These are phyloP conservation scores for Helotiales sp. DNA, from an alignment of 2,329 filamentous ascomycete species.

Conservation along the genomic window DNA sequence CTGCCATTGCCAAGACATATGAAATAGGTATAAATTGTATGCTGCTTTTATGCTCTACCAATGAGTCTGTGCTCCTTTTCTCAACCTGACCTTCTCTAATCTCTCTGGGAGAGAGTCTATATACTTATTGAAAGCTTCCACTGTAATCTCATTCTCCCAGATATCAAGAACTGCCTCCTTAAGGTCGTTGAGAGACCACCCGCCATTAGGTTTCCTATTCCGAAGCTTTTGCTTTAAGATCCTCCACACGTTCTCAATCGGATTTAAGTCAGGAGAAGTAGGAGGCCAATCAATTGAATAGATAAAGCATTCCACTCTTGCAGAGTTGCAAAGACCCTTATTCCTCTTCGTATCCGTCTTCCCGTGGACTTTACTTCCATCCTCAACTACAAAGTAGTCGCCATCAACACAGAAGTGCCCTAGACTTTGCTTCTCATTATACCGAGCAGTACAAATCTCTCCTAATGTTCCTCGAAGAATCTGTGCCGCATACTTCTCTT, in stretches of 20 bases:
- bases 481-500: no score
- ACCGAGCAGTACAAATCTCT: background rate
- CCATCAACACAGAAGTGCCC: background rate
- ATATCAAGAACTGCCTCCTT: slow-evolving; percentile 15
- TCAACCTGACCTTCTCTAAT: slow-evolving; percentile 11
- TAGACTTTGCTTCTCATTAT: background rate
- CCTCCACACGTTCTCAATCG: slow-evolving; percentile 17
- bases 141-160: slow-evolving; percentile 19
- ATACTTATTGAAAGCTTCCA: slow-evolving; percentile 16
- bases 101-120: slow-evolving; percentile 15
- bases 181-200: slow-evolving; percentile 11
- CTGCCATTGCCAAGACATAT: background rate
- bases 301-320: slow-evolving; percentile 11
- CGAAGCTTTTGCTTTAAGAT: slow-evolving; percentile 15
- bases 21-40: background rate
- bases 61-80: slow-evolving; percentile 5
- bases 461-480: background rate
- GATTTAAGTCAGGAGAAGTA: slow-evolving; percentile 10
- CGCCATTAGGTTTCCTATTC: slow-evolving; percentile 12
- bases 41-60: background rate
- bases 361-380: slow-evolving; percentile 6
- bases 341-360: slow-evolving; percentile 9
- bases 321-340: slow-evolving; percentile 9
- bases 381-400: background rate
- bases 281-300: slow-evolving; percentile 13